A percentile compares a stretch with the other conserved stretches of the same genome.
Conservation (phyloP, 1,139 yeast genomes). For the Nakaseomyces delphensis region DNA sequence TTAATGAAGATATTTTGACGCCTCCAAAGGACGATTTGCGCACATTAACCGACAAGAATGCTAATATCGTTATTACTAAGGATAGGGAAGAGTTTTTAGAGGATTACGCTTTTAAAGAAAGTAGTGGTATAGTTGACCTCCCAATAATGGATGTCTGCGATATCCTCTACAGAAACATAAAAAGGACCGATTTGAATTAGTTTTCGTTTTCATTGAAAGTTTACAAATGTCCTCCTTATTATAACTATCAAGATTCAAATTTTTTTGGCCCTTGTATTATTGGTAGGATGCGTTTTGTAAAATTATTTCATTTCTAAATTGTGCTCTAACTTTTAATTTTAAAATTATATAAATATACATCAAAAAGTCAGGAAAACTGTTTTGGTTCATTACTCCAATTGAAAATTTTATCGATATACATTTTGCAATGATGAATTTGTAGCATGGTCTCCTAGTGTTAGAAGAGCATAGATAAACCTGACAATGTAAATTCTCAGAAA, state of each 20-base stretch:
- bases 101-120: conserved; percentile 36
- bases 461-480: no score
- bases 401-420: background rate
- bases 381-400: background rate
- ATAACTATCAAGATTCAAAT: background rate
- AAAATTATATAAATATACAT: background rate
- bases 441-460: no score
- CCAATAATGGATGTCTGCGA: conserved; percentile 61
- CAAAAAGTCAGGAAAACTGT: background rate
- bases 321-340: background rate
- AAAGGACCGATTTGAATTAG: no score
- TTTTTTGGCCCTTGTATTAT: background rate
- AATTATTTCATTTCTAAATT: background rate
- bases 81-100: conserved; percentile 32
- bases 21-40: conserved; percentile 48
- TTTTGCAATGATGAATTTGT: background rate
- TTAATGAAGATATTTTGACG: conserved; percentile 68
- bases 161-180: conserved; percentile 40
- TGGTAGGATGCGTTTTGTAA: background rate
- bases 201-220: no score
- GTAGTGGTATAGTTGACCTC: conserved; percentile 76
- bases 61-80: conserved; percentile 34
- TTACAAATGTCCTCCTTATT: no score
- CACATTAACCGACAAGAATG: conserved; percentile 60
- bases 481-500: no score